Percentiles rank a stretch among this genome's conserved stretches.
Evolutionary conservation across 2,329 filamentous ascomycete genomes (phyloP).

Genomic region (Beauveria asiatica): DNA sequence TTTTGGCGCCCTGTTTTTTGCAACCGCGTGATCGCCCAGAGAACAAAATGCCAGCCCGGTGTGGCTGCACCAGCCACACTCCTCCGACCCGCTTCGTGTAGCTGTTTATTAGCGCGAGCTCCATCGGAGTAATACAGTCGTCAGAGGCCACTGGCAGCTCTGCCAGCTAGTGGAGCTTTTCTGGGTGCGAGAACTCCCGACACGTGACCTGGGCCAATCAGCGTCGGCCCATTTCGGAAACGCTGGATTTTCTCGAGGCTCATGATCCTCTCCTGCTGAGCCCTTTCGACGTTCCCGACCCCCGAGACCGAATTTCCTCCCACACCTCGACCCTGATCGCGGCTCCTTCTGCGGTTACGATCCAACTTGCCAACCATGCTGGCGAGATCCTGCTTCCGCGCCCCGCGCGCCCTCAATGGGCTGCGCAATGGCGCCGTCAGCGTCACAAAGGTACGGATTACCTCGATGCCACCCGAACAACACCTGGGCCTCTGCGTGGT

Average conservation of each 20-base stretch:
- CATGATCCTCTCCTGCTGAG: conserved; percentile 29
- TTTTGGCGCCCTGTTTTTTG: too few species aligned
- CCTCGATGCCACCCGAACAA: conserved; percentile 14
- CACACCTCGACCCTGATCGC: conserved; percentile 28
- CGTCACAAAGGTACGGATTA: conserved; percentile 59
- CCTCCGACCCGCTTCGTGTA: too few species aligned
- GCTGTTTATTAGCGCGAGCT: background rate
- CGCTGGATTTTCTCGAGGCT: conserved; percentile 33
- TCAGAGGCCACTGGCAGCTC: background rate
- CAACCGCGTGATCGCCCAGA: too few species aligned
- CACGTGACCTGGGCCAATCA: conserved; percentile 34
- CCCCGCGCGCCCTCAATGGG: conserved; percentile 75
- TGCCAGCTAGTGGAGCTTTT: background rate
- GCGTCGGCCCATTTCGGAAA: conserved; percentile 34
- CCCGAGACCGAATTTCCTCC: conserved; percentile 26
- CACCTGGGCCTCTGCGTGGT: conserved; percentile 17
- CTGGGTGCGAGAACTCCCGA: conserved; percentile 8
- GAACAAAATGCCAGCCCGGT: too few species aligned
- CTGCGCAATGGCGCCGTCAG: conserved; percentile 65
- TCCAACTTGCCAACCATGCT: conserved; percentile 64
- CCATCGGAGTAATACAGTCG: background rate
- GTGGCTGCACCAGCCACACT: too few species aligned
- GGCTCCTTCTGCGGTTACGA: conserved; percentile 28
- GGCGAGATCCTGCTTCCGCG: conserved; percentile 84
- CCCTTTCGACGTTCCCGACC: conserved; percentile 29